Evolutionary conservation across 2,329 filamentous ascomycete genomes (phyloP), one percentile per base, ranked within the genome.

Genomic region (Kalaharituber pfeilii): DNA sequence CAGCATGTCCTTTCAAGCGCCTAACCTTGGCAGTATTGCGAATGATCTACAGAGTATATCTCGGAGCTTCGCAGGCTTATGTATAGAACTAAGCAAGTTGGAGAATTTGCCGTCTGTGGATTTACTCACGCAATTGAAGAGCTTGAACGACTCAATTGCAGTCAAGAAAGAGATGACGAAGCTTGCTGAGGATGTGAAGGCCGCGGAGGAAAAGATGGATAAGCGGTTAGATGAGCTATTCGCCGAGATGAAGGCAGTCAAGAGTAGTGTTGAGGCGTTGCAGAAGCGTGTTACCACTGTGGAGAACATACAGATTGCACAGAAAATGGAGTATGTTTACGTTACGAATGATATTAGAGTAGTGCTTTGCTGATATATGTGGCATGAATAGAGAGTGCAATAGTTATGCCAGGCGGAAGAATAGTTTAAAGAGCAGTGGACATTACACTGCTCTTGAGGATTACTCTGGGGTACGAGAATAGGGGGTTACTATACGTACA

Each of bases 31-130:
- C n/a, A 49, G 45, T 27, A 49, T 49, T 26, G 13, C 45, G 45
- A 49, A 49, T 27, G 45, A 49, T 49, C n/a, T 49, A 26, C 45
- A 49, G 45, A 49, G 45, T 49, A 49, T 49, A 49, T 49, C 20
- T 49, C 26, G 45, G 45, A 49, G 45, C 20, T 49, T 49, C 29
- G 8, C 45, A 49, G 45, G 45, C 4, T 49, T 49, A 49, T 49
- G 45, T 49, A 22, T 49, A 27, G 45, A 49, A 49, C 45, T 49
- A 49, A 20, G 45, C 20, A 49, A 26, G 45, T 24, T 49, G 45
- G 45, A 49, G 45, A 49, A 49, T 15, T 22, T 49, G 11, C 45
- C 20, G 20, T 49, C 45, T 8, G 45, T 49, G 45, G 45, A 49
- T 2, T 20, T 49, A 1, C 45, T 49, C 24, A 49, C 8, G 24